Conservation (phyloP, 2,329 filamentous ascomycete genomes). For the Fusarium compactum region DNA sequence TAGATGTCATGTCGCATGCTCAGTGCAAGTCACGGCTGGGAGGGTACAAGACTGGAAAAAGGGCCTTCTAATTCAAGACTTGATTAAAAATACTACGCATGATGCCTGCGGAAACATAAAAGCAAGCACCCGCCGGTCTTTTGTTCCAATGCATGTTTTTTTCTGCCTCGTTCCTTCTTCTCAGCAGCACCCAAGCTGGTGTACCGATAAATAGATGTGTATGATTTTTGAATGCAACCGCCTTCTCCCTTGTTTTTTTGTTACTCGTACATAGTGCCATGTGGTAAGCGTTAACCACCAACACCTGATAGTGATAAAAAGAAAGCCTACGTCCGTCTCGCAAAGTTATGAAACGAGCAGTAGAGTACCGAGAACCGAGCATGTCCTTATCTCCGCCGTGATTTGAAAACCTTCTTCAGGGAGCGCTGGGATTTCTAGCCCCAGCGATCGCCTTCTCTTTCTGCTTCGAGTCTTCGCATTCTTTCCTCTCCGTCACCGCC, state of each 20-base stretch:
- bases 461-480: conserved; percentile 68
- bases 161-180: not conserved
- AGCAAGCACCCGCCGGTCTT: not conserved
- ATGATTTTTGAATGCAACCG: conserved; percentile 12
- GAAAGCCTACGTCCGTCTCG: conserved; percentile 5
- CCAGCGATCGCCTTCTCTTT: conserved; percentile 68
- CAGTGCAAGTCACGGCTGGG: not conserved
- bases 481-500: conserved; percentile 65
- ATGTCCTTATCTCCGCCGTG: conserved; percentile 20
- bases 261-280: conserved; percentile 28
- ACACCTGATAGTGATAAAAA: conserved; percentile 21
- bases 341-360: not conserved
- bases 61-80: not conserved
- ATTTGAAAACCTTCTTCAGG: conserved; percentile 15
- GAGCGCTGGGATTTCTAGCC: conserved; percentile 47
- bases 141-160: conserved; percentile 7
- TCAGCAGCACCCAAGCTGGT: conserved; percentile 12
- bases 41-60: not conserved
- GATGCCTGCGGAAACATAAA: conserved; percentile 7
- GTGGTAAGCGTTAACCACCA: conserved; percentile 20
- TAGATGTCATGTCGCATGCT: not conserved
- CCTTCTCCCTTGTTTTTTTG: conserved; percentile 10
- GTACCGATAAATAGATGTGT: conserved; percentile 14
- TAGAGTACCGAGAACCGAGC: not conserved
- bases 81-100: not conserved